Percentiles rank a stretch among this genome's conserved stretches.
These are phyloP conservation scores for Nothophytophthora sp. DNA, from an alignment of 352 stramenopile species.

Conservation along the genomic window DNA sequence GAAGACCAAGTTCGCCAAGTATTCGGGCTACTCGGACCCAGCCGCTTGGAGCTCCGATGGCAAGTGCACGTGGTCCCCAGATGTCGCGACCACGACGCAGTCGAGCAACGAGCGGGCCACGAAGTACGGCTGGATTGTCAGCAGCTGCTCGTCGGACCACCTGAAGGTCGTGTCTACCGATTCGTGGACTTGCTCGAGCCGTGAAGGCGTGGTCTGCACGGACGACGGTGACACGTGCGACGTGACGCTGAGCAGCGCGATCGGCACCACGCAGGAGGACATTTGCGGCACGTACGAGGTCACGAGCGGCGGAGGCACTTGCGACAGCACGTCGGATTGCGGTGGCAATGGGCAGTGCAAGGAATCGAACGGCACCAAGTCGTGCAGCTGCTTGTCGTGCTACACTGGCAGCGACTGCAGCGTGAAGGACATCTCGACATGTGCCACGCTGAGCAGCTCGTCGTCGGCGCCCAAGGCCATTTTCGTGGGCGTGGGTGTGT, in stretches of 20 bases:
- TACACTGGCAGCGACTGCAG: conserved; percentile 82
- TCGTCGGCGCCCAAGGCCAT: conserved; percentile 65
- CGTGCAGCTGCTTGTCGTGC: conserved; percentile 74
- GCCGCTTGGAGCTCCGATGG: conserved; percentile 56
- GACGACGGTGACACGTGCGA: conserved; percentile 66
- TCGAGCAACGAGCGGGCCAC: conserved; percentile 57
- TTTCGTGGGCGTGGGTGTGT: conserved; percentile 69
- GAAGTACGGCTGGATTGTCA: conserved; percentile 64
- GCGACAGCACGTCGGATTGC: conserved; percentile 65
- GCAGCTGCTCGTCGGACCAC: conserved; percentile 45
- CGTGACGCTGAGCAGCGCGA: conserved; percentile 41
- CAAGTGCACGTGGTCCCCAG: conserved; percentile 68
- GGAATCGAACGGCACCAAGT: conserved; percentile 55
- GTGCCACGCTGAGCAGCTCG: conserved; percentile 62
- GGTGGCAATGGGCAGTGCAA: conserved; percentile 78
- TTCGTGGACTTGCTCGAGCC: conserved; percentile 70
- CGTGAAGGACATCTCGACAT: conserved; percentile 71
- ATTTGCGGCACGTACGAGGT: conserved; percentile 79
- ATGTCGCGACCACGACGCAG: conserved; percentile 55
- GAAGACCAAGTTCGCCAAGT: conserved; percentile 69
- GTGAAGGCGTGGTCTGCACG: conserved; percentile 74
- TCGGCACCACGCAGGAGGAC: conserved; percentile 75
- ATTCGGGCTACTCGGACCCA: conserved; percentile 49
- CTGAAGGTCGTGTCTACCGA: conserved; percentile 66
- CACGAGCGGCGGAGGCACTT: conserved; percentile 61